These are phyloP conservation scores for Phytophthora constricta DNA, from an alignment of 352 stramenopile genomes.

Conservation along the genomic window DNA sequence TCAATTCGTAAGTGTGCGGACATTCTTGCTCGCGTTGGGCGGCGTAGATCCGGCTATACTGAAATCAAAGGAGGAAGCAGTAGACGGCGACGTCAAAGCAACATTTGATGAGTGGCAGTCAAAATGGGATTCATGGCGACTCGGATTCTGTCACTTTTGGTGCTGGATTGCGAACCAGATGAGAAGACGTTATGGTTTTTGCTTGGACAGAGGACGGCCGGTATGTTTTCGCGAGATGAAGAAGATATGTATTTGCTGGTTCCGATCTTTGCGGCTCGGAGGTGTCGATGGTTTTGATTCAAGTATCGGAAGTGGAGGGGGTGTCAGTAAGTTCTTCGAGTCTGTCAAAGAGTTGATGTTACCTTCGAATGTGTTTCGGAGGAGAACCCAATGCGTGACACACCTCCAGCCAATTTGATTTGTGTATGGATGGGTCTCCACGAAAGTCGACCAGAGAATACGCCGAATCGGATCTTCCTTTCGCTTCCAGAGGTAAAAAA, in stretches of 20 bases:
- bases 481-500: neutral
- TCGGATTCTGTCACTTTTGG: conserved; percentile 45
- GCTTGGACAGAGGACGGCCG: conserved; percentile 18
- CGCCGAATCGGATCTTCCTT: neutral
- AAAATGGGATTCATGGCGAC: conserved; percentile 10
- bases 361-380: neutral
- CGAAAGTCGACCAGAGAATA: neutral
- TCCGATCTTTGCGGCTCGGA: neutral
- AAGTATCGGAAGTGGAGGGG: neutral
- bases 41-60: neutral
- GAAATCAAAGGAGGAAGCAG: neutral
- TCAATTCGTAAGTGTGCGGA: conserved; percentile 11
- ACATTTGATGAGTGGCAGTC: conserved; percentile 1
- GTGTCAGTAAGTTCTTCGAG: neutral
- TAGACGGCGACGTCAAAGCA: neutral
- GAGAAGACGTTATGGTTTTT: conserved; percentile 36
- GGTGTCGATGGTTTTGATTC: neutral
- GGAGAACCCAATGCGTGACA: neutral
- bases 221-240: conserved; percentile 12
- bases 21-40: neutral
- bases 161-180: conserved; percentile 18
- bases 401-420: neutral
- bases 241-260: neutral
- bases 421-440: neutral
- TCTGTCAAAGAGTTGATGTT: neutral